phyloP scores from a whole-genome alignment of 179 eudicot species.

The Gypsophila paniculata region DNA sequence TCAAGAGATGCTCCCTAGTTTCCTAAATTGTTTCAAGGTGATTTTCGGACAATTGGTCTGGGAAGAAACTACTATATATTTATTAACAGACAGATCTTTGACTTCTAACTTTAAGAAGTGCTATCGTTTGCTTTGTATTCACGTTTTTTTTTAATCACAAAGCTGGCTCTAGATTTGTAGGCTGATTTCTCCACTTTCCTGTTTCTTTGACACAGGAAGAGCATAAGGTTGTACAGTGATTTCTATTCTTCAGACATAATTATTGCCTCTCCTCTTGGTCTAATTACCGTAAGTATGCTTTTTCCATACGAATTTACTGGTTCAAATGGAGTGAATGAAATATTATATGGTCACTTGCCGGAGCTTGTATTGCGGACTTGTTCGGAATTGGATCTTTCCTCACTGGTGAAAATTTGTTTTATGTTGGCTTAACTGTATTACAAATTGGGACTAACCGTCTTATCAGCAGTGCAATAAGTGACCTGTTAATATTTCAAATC shows the following conservation, averaged over 20 bases:
- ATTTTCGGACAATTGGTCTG: not conserved
- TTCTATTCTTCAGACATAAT: constrained; percentile 87
- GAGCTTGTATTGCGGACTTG: not conserved
- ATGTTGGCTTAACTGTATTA: not conserved
- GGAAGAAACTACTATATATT: not conserved
- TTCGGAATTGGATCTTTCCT: not conserved
- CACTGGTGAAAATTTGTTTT: not conserved
- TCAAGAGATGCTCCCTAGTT: not conserved
- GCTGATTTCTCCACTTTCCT: not conserved
- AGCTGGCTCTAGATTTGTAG: not conserved
- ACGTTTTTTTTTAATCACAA: not conserved
- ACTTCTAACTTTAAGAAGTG: not conserved
- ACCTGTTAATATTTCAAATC: not conserved
- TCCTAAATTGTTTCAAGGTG: constrained; percentile 4
- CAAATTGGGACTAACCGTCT: not conserved
- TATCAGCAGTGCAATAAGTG: not conserved
- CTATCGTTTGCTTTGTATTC: not conserved
- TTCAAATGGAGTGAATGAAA: not conserved
- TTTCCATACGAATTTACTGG: constrained; percentile 12
- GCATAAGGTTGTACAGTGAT: constrained; percentile 69
- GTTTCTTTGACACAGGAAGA: constrained; percentile 56
- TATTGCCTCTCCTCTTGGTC: constrained; percentile 90
- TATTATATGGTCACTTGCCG: not conserved
- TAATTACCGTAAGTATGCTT: constrained; percentile 61
- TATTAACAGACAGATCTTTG: not conserved